Evolutionary conservation across 352 stramenopile genomes (phyloP).

Genomic region (Pythium aristosporum): DNA sequence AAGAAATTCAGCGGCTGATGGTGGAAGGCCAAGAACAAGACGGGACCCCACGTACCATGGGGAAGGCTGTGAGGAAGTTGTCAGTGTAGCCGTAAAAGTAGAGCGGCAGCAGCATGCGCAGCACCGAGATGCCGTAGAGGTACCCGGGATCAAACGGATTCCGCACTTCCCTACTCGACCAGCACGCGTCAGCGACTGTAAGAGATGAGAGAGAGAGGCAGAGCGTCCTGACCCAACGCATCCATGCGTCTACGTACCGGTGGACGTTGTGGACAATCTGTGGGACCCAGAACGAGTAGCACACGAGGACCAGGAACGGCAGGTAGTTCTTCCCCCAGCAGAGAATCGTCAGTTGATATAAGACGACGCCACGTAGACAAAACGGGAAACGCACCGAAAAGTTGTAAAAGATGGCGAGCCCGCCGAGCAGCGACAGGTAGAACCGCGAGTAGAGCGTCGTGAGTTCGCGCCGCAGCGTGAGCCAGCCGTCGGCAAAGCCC

Average conservation of each 20-base stretch:
- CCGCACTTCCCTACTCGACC: constrained; percentile 73
- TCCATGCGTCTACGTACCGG: constrained; percentile 35
- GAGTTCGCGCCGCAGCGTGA: constrained; percentile 90
- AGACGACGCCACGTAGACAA: not conserved
- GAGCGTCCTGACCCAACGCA: not conserved
- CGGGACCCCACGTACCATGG: constrained; percentile 50
- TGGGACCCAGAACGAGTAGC: constrained; percentile 98
- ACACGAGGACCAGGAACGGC: constrained; percentile 89
- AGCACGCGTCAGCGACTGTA: not conserved
- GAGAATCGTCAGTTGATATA: not conserved
- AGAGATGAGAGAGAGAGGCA: not conserved
- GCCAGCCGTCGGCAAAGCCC: constrained; percentile 84
- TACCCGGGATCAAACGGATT: constrained; percentile 94
- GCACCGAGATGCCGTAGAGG: constrained; percentile 93
- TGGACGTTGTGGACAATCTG: constrained; percentile 97
- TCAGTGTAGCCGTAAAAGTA: constrained; percentile 94
- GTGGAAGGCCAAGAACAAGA: not conserved
- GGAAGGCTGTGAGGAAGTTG: constrained; percentile 91
- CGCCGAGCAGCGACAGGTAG: constrained; percentile 91
- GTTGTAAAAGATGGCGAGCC: constrained; percentile 92
- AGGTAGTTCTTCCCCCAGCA: constrained; percentile 63
- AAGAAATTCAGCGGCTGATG: too few species aligned
- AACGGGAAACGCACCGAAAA: constrained; percentile 58
- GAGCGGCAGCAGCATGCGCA: constrained; percentile 93
- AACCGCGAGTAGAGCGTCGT: constrained; percentile 95